phyloP scores from a whole-genome alignment of 2,329 filamentous ascomycete species.

The Coniochaeta hoffmannii region DNA sequence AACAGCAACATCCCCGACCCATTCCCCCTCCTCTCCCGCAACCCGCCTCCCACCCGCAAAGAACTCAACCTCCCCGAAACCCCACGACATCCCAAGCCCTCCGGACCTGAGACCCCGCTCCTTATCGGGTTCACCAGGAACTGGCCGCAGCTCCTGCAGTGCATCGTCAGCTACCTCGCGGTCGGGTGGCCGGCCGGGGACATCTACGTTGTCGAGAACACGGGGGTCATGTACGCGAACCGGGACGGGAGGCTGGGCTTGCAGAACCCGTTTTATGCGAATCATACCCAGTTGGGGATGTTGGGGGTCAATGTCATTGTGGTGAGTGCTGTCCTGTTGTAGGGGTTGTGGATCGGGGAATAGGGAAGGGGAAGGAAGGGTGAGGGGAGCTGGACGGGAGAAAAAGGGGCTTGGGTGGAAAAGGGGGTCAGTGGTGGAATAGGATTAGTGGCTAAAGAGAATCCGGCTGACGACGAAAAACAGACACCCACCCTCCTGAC shows the following conservation, averaged over 20 bases:
- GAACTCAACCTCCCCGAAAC: neutral
- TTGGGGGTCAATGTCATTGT: constrained; percentile 28
- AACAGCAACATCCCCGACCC: neutral
- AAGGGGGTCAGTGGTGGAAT: too few relatives aligned
- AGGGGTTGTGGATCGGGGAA: neutral
- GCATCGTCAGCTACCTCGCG: constrained; percentile 48
- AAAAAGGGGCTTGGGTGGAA: too few relatives aligned
- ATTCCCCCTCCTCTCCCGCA: neutral
- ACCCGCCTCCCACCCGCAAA: neutral
- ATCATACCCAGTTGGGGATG: constrained; percentile 39
- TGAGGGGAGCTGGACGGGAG: too few relatives aligned
- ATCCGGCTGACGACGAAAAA: too few relatives aligned
- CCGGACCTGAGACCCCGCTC: constrained; percentile 23
- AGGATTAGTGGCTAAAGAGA: too few relatives aligned
- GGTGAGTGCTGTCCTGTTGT: neutral
- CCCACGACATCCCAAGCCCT: neutral
- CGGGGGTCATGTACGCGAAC: constrained; percentile 47
- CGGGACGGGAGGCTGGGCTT: constrained; percentile 35
- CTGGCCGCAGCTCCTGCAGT: constrained; percentile 47
- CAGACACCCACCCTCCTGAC: constrained; percentile 42
- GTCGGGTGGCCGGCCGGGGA: constrained; percentile 50
- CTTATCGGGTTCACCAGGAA: constrained; percentile 53
- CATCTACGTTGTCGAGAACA: constrained; percentile 54
- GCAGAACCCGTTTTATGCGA: constrained; percentile 50
- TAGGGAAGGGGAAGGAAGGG: neutral